Conservation (phyloP, 2,329 filamentous ascomycete genomes). For the Aspergillus caelatus region DNA sequence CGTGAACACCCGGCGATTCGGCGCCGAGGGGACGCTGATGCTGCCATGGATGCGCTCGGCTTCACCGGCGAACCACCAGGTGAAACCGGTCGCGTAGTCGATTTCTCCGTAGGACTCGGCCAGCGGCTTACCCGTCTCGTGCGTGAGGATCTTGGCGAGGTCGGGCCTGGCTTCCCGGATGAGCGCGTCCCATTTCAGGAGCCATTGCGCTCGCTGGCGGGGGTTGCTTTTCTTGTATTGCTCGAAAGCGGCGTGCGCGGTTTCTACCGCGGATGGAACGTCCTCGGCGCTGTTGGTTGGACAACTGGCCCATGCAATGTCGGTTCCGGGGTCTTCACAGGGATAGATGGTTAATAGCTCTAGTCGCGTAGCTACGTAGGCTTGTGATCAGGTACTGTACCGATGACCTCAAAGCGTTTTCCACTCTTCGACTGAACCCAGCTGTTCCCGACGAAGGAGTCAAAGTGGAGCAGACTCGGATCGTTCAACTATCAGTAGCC, state of each 20-base stretch:
- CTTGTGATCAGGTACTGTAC: conserved; percentile 23
- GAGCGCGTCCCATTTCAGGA: conserved; percentile 67
- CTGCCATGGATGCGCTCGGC: conserved; percentile 66
- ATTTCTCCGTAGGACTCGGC: conserved; percentile 58
- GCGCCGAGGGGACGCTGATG: conserved; percentile 60
- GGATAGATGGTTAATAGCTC: background rate
- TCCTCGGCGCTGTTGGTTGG: conserved; percentile 58
- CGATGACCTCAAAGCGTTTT: conserved; percentile 55
- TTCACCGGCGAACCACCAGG: conserved; percentile 64
- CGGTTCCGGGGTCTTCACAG: conserved; percentile 54
- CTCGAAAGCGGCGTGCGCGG: conserved; percentile 63
- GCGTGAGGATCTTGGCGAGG: conserved; percentile 63
- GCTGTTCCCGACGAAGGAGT: conserved; percentile 55
- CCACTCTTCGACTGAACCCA: conserved; percentile 51
- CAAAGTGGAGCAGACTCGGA: conserved; percentile 51
- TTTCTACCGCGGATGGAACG: conserved; percentile 62
- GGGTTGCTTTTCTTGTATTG: conserved; percentile 63
- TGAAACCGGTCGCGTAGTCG: conserved; percentile 58
- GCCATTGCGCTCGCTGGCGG: conserved; percentile 61
- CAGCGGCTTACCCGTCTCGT: conserved; percentile 63
- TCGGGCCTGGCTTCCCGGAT: conserved; percentile 66
- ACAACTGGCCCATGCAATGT: conserved; percentile 54
- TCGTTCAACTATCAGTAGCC: conserved; percentile 45
- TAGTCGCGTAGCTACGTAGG: background rate
- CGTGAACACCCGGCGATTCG: conserved; percentile 67